Evolutionary conservation across 129 eudicot species (phyloP), one percentile per base, ranked within the genome.

Genomic region (Erigeron canadensis): DNA sequence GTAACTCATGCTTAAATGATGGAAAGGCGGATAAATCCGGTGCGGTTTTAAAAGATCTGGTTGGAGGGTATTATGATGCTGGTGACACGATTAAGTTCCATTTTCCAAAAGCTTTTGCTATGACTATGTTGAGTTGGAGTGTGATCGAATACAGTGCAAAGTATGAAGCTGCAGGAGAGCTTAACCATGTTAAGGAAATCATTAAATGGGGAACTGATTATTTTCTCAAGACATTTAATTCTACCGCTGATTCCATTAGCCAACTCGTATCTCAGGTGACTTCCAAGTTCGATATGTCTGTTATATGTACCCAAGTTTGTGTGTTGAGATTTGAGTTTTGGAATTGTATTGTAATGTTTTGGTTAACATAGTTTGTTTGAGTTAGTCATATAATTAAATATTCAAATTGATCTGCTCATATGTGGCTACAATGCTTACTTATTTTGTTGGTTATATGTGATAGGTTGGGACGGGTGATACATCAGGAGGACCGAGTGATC

Each of bases 61-160:
- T 77, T 28, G 98, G 98, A 9, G 98, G 98, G 28, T 93, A 79
- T 73, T 87, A 93, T 75, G 98, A 93, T 82, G 98, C 98, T 0
- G 98, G 98, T 5, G 98, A 93, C 84, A 89, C 98, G 10, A 93
- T 93, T 41, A 93, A 93, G 81, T 93, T 87, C 84, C 87, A 93
- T 73, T 93, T 93, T 73, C 98, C 98, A 0, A 74, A 69, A 53
- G 82, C 98, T 71, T 93, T 93, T 84, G 95, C 98, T 19, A 85
- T 93, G 91, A 93, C 98, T n/a, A 87, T 93, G 96, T 81, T 93
- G 83, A 93, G 98, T 79, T 93, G 98, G 98, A 89, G 98, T 70
- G 96, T 89, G 84, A 89, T 93, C 4, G 98, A 93, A 63, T 93
- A 93, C 78, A 87, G 87, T 63, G 96, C 89, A 8, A 93, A 93